Base-by-base conservation (phyloP, 805 yeast species). In the Lachancea fermentati region DNA sequence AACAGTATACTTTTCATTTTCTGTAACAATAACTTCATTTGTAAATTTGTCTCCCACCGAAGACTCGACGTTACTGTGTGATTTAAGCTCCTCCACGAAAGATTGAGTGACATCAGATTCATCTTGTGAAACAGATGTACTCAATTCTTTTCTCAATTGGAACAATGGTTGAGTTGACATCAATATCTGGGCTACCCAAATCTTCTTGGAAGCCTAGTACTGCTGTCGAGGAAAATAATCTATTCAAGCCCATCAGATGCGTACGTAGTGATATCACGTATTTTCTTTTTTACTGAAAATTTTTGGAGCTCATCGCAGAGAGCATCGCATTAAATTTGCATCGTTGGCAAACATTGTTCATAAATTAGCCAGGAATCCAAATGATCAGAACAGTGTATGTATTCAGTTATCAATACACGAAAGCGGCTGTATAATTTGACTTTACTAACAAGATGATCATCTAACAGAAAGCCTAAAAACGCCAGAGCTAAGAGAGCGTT, bases 401-500 rank as follows among this genome's bases (percentile, higher is more conserved):
- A 17, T 22, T 11, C 7, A 7, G 11, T n/a, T n/a, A n/a, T n/a
- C n/a, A n/a, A n/a, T n/a, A n/a, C n/a, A n/a, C n/a, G n/a, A n/a
- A n/a, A n/a, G n/a, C n/a, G n/a, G n/a, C n/a, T n/a, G n/a, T n/a
- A n/a, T n/a, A n/a, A n/a, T n/a, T n/a, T n/a, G n/a, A n/a, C n/a
- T n/a, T n/a, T n/a, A n/a, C n/a, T n/a, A n/a, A n/a, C n/a, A n/a
- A n/a, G n/a, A n/a, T n/a, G n/a, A n/a, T n/a, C n/a, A n/a, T n/a
- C n/a, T 19, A 4, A 13, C 37, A 43, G 43, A 33, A 82, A 87
- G 52, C 97, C 98, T 28, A 89, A 88, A 68, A 93, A 82, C 58
- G 96, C 96, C 40, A 87, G 97, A 58, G 78, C 96, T 41, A 93
- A 93, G 69, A 79, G 98, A 65, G 97, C 96, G 5, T 61, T 89